Percentiles rank a stretch among this genome's conserved stretches.
Conservation (phyloP, 2,329 filamentous ascomycete genomes). For the Plectosphaerella sp. region DNA sequence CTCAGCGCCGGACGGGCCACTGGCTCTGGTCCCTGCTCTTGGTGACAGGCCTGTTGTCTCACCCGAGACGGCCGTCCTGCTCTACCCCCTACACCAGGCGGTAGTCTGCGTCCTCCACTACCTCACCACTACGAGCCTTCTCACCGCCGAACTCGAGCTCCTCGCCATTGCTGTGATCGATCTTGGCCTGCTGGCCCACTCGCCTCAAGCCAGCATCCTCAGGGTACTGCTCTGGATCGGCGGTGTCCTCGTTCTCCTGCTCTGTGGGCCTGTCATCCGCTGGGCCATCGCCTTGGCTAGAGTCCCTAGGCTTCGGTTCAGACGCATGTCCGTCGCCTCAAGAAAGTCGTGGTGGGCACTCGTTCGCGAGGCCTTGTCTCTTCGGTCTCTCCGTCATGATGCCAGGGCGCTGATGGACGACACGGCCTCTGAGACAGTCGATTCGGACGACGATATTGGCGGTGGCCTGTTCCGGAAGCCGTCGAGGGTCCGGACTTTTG, state of each 20-base stretch:
- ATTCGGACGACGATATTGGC: conserved; percentile 20
- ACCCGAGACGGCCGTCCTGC: conserved; percentile 54
- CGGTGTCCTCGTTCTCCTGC: conserved; percentile 70
- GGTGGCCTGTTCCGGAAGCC: conserved; percentile 3
- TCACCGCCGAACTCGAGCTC: conserved; percentile 83
- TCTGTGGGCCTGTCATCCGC: conserved; percentile 68
- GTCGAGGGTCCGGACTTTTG: conserved; percentile 23
- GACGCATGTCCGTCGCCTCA: conserved; percentile 40
- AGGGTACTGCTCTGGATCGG: conserved; percentile 82
- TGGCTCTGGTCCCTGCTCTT: conserved; percentile 18
- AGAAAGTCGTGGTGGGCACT: conserved; percentile 32
- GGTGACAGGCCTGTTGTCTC: conserved; percentile 27
- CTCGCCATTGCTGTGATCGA: conserved; percentile 81
- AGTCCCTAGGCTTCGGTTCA: conserved; percentile 88
- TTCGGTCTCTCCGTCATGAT: conserved; percentile 41
- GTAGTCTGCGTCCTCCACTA: conserved; percentile 70
- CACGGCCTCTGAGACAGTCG: conserved; percentile 22
- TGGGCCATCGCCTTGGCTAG: conserved; percentile 84
- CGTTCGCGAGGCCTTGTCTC: conserved; percentile 36
- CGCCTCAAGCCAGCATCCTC: conserved; percentile 79
- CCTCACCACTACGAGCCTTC: conserved; percentile 82
- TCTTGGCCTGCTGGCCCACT: conserved; percentile 69
- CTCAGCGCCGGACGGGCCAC: conserved; percentile 12
- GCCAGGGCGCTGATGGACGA: conserved; percentile 25
- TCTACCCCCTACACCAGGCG: conserved; percentile 82